Percentiles rank a stretch among this genome's conserved stretches.
phyloP scores from a whole-genome alignment of 176 grass and related monocot genomes.

The Cenchrus purpureus region DNA sequence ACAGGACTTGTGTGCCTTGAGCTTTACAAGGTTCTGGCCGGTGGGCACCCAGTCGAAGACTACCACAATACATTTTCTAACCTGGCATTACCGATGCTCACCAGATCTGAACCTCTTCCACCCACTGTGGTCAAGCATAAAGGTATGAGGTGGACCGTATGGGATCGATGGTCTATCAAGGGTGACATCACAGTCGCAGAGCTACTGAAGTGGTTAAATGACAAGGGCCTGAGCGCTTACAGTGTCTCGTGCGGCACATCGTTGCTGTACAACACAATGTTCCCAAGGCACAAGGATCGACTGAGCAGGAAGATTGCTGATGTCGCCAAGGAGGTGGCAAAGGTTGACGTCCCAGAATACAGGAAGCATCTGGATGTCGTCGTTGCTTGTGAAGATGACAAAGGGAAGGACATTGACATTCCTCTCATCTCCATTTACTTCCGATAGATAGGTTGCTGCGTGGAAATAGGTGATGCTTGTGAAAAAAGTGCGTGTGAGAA shows the following conservation, averaged over 20 bases:
- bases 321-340: constrained; percentile 63
- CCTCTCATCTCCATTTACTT: constrained; percentile 85
- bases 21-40: constrained; percentile 84
- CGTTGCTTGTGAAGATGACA: constrained; percentile 66
- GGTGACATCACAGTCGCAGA: constrained; percentile 69
- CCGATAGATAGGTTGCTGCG: constrained; percentile 40
- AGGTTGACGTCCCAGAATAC: constrained; percentile 59
- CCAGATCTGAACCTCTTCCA: constrained; percentile 63
- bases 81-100: constrained; percentile 71
- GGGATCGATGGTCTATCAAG: constrained; percentile 76
- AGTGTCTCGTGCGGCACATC: constrained; percentile 70
- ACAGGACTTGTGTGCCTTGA: constrained; percentile 86
- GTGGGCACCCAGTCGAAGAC: constrained; percentile 61
- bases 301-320: constrained; percentile 69
- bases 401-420: constrained; percentile 62
- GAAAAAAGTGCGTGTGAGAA: not conserved
- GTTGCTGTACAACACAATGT: constrained; percentile 79
- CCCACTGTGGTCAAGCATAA: constrained; percentile 65
- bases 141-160: constrained; percentile 69
- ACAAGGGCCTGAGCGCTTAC: constrained; percentile 75
- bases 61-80: constrained; percentile 84
- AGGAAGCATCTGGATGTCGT: constrained; percentile 65
- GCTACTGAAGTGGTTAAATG: constrained; percentile 64
- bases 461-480: constrained; percentile 4
- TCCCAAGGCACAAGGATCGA: constrained; percentile 65